Conservation (phyloP, 1,139 yeast species). For the Hyphopichia wangnamkhiaoensis region DNA sequence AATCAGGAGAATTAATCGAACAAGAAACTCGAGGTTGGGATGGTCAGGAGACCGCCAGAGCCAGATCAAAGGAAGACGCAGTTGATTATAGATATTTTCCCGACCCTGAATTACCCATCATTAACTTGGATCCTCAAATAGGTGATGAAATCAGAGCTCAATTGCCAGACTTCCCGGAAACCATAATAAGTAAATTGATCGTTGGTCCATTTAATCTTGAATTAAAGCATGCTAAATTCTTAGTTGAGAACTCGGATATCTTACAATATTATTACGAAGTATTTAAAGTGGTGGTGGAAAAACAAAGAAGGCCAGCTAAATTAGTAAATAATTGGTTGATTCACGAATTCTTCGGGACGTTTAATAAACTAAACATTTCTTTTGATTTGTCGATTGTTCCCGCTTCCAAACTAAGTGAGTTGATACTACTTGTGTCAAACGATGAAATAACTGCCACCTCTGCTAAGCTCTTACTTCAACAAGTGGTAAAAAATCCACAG, state of each 20-base stretch:
- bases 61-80: slow-evolving; percentile 77
- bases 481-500: slow-evolving; percentile 52
- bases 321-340: slow-evolving; percentile 78
- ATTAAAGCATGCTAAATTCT: slow-evolving; percentile 69
- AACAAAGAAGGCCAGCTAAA: slow-evolving; percentile 26
- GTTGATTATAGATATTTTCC: slow-evolving; percentile 93
- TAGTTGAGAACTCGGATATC: slow-evolving; percentile 46
- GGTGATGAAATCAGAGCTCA: slow-evolving; percentile 31
- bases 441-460: slow-evolving; percentile 47
- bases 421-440: slow-evolving; percentile 24
- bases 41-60: slow-evolving; percentile 63
- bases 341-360: slow-evolving; percentile 75
- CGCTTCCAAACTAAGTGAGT: slow-evolving; percentile 21
- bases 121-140: slow-evolving; percentile 45
- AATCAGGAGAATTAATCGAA: slow-evolving; percentile 32
- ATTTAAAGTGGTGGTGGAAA: slow-evolving; percentile 22
- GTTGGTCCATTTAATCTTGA: slow-evolving; percentile 56
- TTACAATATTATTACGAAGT: slow-evolving; percentile 55
- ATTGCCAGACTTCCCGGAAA: slow-evolving; percentile 70
- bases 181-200: slow-evolving; percentile 49
- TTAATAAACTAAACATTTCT: slow-evolving; percentile 50
- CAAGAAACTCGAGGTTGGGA: slow-evolving; percentile 94
- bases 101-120: slow-evolving; percentile 79
- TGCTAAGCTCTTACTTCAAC: slow-evolving; percentile 63
- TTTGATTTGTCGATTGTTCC: slow-evolving; percentile 39